phyloP scores from a whole-genome alignment of 208 protist genomes.

The Porcisia deanei region DNA sequence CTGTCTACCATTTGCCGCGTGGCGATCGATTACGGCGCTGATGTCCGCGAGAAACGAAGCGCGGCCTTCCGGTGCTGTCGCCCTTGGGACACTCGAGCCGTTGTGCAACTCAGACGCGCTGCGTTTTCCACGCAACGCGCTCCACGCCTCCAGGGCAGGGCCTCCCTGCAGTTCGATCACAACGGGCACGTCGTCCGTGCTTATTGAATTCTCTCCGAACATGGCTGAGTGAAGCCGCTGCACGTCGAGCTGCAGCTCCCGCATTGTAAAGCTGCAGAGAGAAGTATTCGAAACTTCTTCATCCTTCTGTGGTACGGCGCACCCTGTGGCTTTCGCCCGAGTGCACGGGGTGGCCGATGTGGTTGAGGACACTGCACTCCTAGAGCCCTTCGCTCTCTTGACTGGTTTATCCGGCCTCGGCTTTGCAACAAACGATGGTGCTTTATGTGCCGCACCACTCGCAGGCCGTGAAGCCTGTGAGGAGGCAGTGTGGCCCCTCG shows the following conservation, averaged over 20 bases:
- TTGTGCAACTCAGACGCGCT: slow-evolving; percentile 1
- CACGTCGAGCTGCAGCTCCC: slow-evolving; percentile 55
- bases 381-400: slow-evolving; percentile 15
- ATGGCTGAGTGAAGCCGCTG: slow-evolving; percentile 42
- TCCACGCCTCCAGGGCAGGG: slow-evolving; percentile 12
- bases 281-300: background rate
- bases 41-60: slow-evolving; percentile 58
- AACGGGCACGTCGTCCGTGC: slow-evolving; percentile 38
- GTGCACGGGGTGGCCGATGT: background rate
- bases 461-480: background rate
- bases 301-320: background rate
- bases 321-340: slow-evolving; percentile 1
- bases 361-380: background rate
- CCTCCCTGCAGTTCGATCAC: slow-evolving; percentile 48
- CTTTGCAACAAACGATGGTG: background rate
- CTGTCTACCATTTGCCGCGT: slow-evolving; percentile 33
- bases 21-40: slow-evolving; percentile 38
- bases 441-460: background rate
- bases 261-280: slow-evolving; percentile 36
- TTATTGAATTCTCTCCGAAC: slow-evolving; percentile 34
- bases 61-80: slow-evolving; percentile 16
- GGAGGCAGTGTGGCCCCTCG: background rate
- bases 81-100: background rate
- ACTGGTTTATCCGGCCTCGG: slow-evolving; percentile 7
- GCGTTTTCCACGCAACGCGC: slow-evolving; percentile 4